phyloP scores from a whole-genome alignment of 1,139 yeast species.

The Scheffersomyces parashehatae region DNA sequence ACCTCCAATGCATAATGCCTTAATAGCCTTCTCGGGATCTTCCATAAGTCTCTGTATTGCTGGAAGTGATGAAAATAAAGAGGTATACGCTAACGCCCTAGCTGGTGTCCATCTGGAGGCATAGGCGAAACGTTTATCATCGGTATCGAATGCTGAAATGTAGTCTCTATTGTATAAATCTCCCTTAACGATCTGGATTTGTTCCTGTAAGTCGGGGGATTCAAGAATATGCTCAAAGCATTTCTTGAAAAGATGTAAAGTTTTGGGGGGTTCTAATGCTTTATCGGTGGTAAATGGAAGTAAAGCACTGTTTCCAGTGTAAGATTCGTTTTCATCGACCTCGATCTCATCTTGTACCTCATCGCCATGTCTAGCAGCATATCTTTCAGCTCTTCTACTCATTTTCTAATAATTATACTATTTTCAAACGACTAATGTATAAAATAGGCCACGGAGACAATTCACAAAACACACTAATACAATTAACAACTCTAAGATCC shows the following conservation, averaged over 20 bases:
- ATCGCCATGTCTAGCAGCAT: slow-evolving; percentile 1
- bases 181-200: slow-evolving; percentile 70
- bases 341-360: not conserved
- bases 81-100: slow-evolving; percentile 70
- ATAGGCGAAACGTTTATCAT: slow-evolving; percentile 70
- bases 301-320: slow-evolving; percentile 15
- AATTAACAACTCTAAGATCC: not conserved
- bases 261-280: slow-evolving; percentile 35
- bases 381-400: slow-evolving; percentile 25
- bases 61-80: slow-evolving; percentile 56
- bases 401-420: slow-evolving; percentile 3
- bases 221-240: slow-evolving; percentile 48
- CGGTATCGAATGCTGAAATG: slow-evolving; percentile 62
- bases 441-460: too few species aligned
- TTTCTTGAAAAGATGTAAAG: slow-evolving; percentile 50
- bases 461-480: not conserved
- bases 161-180: slow-evolving; percentile 72
- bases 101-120: slow-evolving; percentile 87
- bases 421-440: too few species aligned
- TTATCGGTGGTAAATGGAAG: slow-evolving; percentile 34
- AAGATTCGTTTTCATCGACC: slow-evolving; percentile 8
- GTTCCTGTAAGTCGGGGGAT: slow-evolving; percentile 40
- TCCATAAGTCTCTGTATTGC: slow-evolving; percentile 41
- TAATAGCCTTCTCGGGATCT: slow-evolving; percentile 27
- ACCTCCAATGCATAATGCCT: slow-evolving; percentile 74